Evolutionary conservation across 768 basidiomycete species (phyloP).

Genomic region (Coprinopsis cinerea): DNA sequence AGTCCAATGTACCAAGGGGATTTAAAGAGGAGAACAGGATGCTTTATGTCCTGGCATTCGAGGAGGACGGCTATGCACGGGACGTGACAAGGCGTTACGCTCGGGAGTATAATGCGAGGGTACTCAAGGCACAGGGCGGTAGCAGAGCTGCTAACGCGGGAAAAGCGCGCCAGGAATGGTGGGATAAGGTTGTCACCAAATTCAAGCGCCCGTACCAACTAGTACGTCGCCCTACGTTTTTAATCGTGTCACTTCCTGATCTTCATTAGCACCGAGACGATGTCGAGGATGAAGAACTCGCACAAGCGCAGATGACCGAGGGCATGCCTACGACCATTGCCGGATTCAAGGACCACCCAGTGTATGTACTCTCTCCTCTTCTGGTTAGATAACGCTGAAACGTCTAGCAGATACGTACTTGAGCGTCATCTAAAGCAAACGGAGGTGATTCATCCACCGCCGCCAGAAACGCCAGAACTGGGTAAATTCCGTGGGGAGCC

Average conservation of each 20-base stretch:
- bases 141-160: slow-evolving; percentile 32
- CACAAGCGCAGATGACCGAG: slow-evolving; percentile 70
- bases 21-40: slow-evolving; percentile 66
- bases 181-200: slow-evolving; percentile 60
- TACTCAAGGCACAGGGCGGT: slow-evolving; percentile 70
- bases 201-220: slow-evolving; percentile 77
- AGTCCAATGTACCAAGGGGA: slow-evolving; percentile 13
- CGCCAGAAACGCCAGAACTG: slow-evolving; percentile 57
- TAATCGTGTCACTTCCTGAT: slow-evolving; percentile 12
- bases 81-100: slow-evolving; percentile 93
- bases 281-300: slow-evolving; percentile 85
- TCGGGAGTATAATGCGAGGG: slow-evolving; percentile 70
- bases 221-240: slow-evolving; percentile 37
- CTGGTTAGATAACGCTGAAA: not conserved
- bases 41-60: slow-evolving; percentile 88
- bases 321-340: slow-evolving; percentile 88
- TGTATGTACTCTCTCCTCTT: slow-evolving; percentile 42
- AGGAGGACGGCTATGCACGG: slow-evolving; percentile 89
- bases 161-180: slow-evolving; percentile 76
- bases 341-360: slow-evolving; percentile 94
- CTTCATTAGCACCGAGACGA: slow-evolving; percentile 78
- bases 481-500: slow-evolving; percentile 92
- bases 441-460: slow-evolving; percentile 75
- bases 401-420: slow-evolving; percentile 49
- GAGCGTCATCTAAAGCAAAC: slow-evolving; percentile 83